phyloP scores from a whole-genome alignment of 345 rosid genomes.

The Lagerstroemia speciosa region DNA sequence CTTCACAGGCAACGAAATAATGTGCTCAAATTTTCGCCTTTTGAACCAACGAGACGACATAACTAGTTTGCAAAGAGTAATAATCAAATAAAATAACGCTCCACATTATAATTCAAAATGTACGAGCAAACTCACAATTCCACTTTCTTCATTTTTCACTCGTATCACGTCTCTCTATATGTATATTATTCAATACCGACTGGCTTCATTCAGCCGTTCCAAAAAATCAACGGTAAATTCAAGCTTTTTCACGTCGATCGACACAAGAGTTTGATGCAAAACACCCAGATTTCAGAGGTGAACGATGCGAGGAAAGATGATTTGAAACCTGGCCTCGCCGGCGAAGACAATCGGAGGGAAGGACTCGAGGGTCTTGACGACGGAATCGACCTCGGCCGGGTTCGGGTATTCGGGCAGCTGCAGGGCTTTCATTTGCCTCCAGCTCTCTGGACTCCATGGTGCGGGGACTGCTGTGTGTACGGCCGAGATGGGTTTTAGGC shows the following conservation, averaged over 20 bases:
- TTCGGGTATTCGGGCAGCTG: slow-evolving; percentile 60
- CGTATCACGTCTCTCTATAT: neutral
- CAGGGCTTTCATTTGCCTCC: slow-evolving; percentile 46
- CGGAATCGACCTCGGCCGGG: slow-evolving; percentile 33
- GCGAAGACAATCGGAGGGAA: slow-evolving; percentile 64
- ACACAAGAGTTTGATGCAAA: neutral
- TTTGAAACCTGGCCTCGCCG: slow-evolving; percentile 34
- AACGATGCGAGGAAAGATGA: neutral
- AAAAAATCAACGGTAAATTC: neutral
- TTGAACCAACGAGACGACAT: too few species aligned
- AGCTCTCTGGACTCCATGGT: slow-evolving; percentile 42
- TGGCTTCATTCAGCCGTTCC: neutral
- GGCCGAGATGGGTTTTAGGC: slow-evolving; percentile 13
- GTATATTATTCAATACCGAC: neutral
- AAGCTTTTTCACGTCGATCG: neutral
- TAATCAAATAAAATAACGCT: too few species aligned
- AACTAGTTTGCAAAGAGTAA: too few species aligned
- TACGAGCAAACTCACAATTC: neutral
- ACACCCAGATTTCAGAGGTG: neutral
- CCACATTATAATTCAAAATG: neutral
- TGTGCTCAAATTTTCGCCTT: too few species aligned
- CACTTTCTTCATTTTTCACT: neutral
- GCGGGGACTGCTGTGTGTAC: slow-evolving; percentile 19
- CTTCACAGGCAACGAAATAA: too few species aligned
- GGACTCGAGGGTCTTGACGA: slow-evolving; percentile 35